These are phyloP conservation scores for Herpotrichia juniperi DNA, from an alignment of 2,329 filamentous ascomycete species.

Conservation along the genomic window DNA sequence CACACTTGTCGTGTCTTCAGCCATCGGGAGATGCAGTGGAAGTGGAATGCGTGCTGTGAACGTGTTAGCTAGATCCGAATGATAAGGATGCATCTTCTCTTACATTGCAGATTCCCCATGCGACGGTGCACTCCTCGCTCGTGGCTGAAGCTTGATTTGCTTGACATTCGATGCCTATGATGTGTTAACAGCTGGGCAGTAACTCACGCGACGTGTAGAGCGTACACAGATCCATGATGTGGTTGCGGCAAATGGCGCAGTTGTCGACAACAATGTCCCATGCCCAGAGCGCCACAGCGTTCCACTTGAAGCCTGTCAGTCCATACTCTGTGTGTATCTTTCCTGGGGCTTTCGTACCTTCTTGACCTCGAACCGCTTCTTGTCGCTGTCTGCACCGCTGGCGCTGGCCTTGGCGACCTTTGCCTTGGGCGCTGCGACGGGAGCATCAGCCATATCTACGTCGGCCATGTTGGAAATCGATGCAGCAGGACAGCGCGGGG, in stretches of 20 bases:
- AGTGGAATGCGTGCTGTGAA: conserved; percentile 93
- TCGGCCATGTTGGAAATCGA: conserved; percentile 73
- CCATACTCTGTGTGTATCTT: conserved; percentile 2
- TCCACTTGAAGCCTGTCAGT: conserved; percentile 71
- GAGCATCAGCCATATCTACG: conserved; percentile 93
- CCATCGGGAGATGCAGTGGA: conserved; percentile 99
- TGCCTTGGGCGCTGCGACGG: conserved; percentile 61
- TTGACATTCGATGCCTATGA: conserved; percentile 90
- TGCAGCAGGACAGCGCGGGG: conserved; percentile 28
- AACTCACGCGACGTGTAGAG: neutral
- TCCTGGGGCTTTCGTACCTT: conserved; percentile 67
- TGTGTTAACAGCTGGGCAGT: conserved; percentile 14
- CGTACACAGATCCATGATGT: conserved; percentile 98
- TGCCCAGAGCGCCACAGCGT: conserved; percentile 96
- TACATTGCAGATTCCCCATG: conserved; percentile 99
- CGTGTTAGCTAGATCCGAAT: conserved; percentile 41
- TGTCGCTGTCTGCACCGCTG: conserved; percentile 67
- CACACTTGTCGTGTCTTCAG: conserved; percentile 99
- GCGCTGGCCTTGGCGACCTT: conserved; percentile 59
- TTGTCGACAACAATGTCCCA: conserved; percentile 99
- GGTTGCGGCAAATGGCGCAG: conserved; percentile 98
- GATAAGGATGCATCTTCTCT: conserved; percentile 46
- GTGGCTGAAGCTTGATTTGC: conserved; percentile 97
- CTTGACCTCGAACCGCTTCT: conserved; percentile 98
- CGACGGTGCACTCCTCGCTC: conserved; percentile 97